These are phyloP conservation scores for Alternaria sp. DNA, from an alignment of 2,329 filamentous ascomycete species.

Conservation along the genomic window DNA sequence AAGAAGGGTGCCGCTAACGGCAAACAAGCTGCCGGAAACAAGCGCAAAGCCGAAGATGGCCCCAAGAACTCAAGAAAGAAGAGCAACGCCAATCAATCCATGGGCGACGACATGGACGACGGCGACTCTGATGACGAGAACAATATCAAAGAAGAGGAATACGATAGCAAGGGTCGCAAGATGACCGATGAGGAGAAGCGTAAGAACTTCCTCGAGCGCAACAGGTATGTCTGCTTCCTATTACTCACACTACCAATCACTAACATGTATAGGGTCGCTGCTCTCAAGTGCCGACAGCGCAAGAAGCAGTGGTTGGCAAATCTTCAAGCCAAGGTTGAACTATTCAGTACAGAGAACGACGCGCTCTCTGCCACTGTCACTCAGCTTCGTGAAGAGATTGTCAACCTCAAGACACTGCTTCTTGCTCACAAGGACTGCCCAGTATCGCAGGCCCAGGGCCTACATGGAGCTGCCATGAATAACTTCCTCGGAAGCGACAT, in stretches of 20 bases:
- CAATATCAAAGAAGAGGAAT: conserved; percentile 50
- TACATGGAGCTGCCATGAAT: conserved; percentile 63
- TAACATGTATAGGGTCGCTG: conserved; percentile 76
- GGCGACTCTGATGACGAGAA: conserved; percentile 51
- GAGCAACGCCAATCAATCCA: conserved; percentile 64
- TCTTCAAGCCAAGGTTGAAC: conserved; percentile 91
- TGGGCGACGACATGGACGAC: conserved; percentile 60
- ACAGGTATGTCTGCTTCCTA: conserved; percentile 72
- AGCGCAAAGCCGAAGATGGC: conserved; percentile 81
- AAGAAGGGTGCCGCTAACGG: conserved; percentile 49
- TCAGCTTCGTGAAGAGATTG: conserved; percentile 87
- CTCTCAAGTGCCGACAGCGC: conserved; percentile 93
- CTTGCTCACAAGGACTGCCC: conserved; percentile 97
- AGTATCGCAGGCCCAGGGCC: conserved; percentile 85
- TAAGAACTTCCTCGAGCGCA: conserved; percentile 96
- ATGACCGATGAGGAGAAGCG: conserved; percentile 99
- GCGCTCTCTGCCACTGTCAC: conserved; percentile 83
- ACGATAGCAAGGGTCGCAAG: conserved; percentile 71
- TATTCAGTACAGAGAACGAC: conserved; percentile 93
- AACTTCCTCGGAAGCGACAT: conserved; percentile 58
- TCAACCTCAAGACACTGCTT: conserved; percentile 91
- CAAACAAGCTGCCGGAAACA: conserved; percentile 52
- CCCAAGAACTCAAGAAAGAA: conserved; percentile 74
- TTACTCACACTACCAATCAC: conserved; percentile 6
- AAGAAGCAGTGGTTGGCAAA: conserved; percentile 99